Evolutionary conservation across 441 rosid genomes (phyloP).

Genomic region (Pelargonium australe): DNA sequence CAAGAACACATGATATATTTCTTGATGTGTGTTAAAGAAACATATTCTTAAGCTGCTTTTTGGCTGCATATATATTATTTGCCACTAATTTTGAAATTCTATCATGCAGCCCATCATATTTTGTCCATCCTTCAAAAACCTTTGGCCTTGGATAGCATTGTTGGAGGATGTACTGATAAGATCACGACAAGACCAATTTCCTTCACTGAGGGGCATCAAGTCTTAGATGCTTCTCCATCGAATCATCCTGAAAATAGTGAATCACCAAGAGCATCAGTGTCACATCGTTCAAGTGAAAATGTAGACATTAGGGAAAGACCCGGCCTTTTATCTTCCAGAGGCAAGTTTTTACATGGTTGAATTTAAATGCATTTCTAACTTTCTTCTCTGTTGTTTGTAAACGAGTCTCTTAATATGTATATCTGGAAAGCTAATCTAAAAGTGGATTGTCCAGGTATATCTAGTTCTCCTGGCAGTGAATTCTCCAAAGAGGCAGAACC

Average conservation of each 20-base stretch:
- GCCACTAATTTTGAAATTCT: too few species aligned
- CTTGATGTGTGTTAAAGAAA: neutral
- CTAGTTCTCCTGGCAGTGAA: conserved; percentile 21
- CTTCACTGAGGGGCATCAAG: conserved; percentile 23
- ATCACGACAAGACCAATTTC: conserved; percentile 15
- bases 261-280: conserved; percentile 8
- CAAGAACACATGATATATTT: neutral
- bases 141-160: conserved; percentile 23
- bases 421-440: conserved; percentile 10
- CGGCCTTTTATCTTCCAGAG: conserved; percentile 21
- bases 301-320: conserved; percentile 9
- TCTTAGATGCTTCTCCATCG: conserved; percentile 14
- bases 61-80: conserved; percentile 11
- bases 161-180: conserved; percentile 18
- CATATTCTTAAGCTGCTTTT: neutral
- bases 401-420: neutral
- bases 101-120: conserved; percentile 47
- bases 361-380: neutral
- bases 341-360: conserved; percentile 22
- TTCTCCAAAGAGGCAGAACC: conserved; percentile 14
- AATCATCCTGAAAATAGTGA: conserved; percentile 14
- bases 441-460: conserved; percentile 25
- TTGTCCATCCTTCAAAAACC: conserved; percentile 61
- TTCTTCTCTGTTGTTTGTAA: neutral
- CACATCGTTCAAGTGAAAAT: conserved; percentile 18